These are phyloP conservation scores for Eimeria brunetti DNA, from an alignment of 169 alveolate species.

Conservation along the genomic window DNA sequence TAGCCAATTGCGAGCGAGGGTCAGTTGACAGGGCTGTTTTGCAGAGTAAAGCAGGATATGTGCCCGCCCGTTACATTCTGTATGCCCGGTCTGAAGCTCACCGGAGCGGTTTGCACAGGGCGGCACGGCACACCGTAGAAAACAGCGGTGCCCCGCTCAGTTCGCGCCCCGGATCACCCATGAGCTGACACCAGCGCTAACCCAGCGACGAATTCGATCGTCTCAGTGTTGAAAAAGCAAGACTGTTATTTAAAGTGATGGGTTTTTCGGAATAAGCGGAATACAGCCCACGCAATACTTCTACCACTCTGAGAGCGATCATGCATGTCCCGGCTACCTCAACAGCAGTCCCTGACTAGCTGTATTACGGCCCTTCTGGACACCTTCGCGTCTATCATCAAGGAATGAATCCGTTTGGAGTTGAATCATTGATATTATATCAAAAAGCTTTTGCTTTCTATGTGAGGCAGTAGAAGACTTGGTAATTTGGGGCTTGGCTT, in stretches of 20 bases:
- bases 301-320: background rate
- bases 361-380: background rate
- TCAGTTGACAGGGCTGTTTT: background rate
- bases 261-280: no score
- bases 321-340: background rate
- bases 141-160: background rate
- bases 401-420: background rate
- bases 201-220: background rate
- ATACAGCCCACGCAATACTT: background rate
- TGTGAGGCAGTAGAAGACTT: slow-evolving; percentile 17
- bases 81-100: background rate
- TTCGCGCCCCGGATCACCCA: slow-evolving; percentile 1
- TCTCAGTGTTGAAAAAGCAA: background rate
- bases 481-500: slow-evolving; percentile 60
- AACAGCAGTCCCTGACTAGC: background rate
- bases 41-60: background rate
- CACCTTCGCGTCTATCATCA: background rate
- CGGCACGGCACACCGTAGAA: background rate
- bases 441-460: background rate
- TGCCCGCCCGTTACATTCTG: background rate
- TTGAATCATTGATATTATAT: background rate
- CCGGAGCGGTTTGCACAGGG: background rate
- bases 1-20: background rate
- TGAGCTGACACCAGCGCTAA: background rate
- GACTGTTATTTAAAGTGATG: background rate